Evolutionary conservation across 257 asterid species (phyloP).

Genomic region (Solanum pimpinellifolium): DNA sequence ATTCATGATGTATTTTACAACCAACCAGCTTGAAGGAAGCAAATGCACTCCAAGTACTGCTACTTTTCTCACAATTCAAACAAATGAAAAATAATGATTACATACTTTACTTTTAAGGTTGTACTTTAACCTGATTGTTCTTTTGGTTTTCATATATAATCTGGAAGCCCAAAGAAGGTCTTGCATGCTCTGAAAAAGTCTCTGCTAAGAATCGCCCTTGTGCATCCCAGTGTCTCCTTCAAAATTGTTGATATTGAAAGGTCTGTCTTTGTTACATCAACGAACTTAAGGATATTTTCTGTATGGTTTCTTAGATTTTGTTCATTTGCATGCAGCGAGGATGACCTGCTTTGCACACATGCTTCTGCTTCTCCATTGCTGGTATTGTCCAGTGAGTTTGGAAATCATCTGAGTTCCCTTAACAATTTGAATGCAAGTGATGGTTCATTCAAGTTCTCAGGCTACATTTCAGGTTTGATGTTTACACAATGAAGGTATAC

Average conservation of each 20-base stretch:
- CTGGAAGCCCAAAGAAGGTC: constrained; percentile 63
- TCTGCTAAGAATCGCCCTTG: constrained; percentile 68
- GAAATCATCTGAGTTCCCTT: constrained; percentile 40
- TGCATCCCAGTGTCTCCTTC: constrained; percentile 57
- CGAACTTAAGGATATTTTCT: constrained; percentile 5
- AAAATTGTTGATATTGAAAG: constrained; percentile 65
- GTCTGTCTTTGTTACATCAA: constrained; percentile 27
- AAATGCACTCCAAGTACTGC: constrained; percentile 66
- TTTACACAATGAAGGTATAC: constrained; percentile 14
- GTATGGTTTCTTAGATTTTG: constrained; percentile 2
- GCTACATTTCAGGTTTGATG: constrained; percentile 63
- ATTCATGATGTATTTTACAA: constrained; percentile 79
- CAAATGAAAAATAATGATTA: background rate
- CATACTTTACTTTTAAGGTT: background rate
- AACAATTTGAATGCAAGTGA: constrained; percentile 35
- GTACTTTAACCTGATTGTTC: constrained; percentile 6
- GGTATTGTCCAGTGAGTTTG: constrained; percentile 55
- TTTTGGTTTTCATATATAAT: constrained; percentile 17
- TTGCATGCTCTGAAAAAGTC: constrained; percentile 61
- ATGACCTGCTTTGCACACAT: constrained; percentile 47
- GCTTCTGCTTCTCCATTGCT: constrained; percentile 64
- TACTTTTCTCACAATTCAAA: background rate
- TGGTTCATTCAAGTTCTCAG: constrained; percentile 56
- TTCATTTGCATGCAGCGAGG: constrained; percentile 42
- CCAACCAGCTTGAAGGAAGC: constrained; percentile 92